These are phyloP conservation scores for Gnomoniopsis sp. DNA, from an alignment of 2,329 filamentous ascomycete species.

Conservation along the genomic window DNA sequence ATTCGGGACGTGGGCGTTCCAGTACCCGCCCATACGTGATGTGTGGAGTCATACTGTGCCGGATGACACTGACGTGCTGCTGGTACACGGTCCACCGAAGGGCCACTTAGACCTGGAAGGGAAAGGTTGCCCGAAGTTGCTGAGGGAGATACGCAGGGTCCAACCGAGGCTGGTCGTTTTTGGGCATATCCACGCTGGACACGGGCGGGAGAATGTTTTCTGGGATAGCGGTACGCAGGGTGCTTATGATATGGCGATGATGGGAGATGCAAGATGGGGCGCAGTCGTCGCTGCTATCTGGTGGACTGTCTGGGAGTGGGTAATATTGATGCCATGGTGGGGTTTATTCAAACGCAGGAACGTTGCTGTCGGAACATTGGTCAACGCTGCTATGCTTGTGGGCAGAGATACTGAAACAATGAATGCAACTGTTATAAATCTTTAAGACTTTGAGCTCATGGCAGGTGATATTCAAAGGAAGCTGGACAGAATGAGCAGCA, in stretches of 20 bases:
- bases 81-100: constrained; percentile 5
- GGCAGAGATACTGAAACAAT: neutral
- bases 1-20: constrained; percentile 10
- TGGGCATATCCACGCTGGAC: constrained; percentile 5
- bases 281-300: neutral
- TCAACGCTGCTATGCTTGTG: neutral
- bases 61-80: neutral
- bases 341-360: neutral
- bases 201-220: neutral
- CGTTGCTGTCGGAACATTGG: neutral
- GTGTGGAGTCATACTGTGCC: neutral
- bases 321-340: neutral
- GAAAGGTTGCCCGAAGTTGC: neutral
- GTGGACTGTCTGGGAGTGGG: neutral
- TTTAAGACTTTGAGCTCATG: no score
- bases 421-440: neutral
- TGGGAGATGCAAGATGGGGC: neutral
- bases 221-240: neutral
- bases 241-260: neutral
- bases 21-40: constrained; percentile 1
- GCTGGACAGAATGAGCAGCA: no score
- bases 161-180: constrained; percentile 1
- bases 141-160: neutral
- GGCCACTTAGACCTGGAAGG: constrained; percentile 2
- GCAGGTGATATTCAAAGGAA: no score